A percentile compares a stretch with the other conserved stretches of the same genome.
These are phyloP conservation scores for Talaromyces amestolkiae DNA, from an alignment of 2,329 filamentous ascomycete species.

Conservation along the genomic window DNA sequence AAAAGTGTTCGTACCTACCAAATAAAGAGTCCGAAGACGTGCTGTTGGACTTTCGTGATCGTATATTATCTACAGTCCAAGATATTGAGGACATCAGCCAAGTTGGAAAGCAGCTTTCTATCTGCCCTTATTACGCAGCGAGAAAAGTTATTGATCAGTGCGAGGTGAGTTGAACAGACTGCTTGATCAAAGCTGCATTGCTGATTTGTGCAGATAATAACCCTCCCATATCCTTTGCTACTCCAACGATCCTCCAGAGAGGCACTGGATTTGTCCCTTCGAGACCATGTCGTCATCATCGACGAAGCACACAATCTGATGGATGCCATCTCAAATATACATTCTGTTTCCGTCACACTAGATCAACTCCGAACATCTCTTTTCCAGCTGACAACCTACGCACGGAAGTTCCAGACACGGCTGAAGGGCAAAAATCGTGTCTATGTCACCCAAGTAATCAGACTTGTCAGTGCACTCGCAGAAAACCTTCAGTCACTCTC, in stretches of 20 bases:
- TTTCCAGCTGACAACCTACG: conserved; percentile 74
- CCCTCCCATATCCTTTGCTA: conserved; percentile 85
- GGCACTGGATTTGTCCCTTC: conserved; percentile 79
- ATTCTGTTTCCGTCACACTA: conserved; percentile 74
- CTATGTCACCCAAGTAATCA: conserved; percentile 82
- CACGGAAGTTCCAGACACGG: conserved; percentile 82
- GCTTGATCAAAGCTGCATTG: conserved; percentile 1
- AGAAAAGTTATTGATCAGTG: conserved; percentile 75
- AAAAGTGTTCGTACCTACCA: conserved; percentile 73
- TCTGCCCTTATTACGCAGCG: conserved; percentile 97
- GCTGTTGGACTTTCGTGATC: conserved; percentile 79
- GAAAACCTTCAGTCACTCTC: conserved; percentile 62
- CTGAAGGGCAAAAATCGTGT: conserved; percentile 88
- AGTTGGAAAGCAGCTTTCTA: conserved; percentile 72
- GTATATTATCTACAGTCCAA: conserved; percentile 75
- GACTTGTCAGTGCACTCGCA: conserved; percentile 75
- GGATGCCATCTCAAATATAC: conserved; percentile 85
- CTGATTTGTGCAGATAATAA: conserved; percentile 62
- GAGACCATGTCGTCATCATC: conserved; percentile 87
- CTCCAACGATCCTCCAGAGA: conserved; percentile 85
- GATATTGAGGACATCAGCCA: conserved; percentile 89
- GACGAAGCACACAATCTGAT: conserved; percentile 98
- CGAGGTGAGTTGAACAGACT: conserved; percentile 52
- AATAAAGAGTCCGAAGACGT: conserved; percentile 70
- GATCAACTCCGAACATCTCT: conserved; percentile 70